Percentiles rank a stretch among this genome's conserved stretches.
Evolutionary conservation across 2,329 filamentous ascomycete species (phyloP).

Genomic region (Aspergillus candidus): DNA sequence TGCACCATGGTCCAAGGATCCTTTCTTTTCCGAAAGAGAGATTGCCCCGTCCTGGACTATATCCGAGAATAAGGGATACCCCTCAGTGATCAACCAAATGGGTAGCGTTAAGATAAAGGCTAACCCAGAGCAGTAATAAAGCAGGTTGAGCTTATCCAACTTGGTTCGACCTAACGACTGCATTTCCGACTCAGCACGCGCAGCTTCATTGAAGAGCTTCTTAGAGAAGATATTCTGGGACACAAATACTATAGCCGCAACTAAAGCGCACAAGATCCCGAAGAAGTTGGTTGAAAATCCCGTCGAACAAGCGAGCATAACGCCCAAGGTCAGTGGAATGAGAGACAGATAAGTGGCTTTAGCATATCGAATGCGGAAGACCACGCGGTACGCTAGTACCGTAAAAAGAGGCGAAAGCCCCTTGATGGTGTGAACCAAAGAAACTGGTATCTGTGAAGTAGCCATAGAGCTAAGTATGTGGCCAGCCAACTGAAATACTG

Average conservation of each 20-base stretch:
- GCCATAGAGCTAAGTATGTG: constrained; percentile 92
- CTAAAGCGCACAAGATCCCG: constrained; percentile 81
- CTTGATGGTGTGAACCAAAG: constrained; percentile 96
- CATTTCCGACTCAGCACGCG: constrained; percentile 71
- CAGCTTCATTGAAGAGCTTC: constrained; percentile 91
- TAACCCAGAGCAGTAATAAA: constrained; percentile 94
- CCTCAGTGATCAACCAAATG: constrained; percentile 91
- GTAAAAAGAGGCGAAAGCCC: constrained; percentile 93
- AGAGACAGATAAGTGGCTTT: constrained; percentile 80
- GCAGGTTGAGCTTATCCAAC: constrained; percentile 90
- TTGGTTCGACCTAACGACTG: constrained; percentile 61
- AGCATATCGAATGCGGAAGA: constrained; percentile 86
- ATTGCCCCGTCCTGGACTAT: constrained; percentile 77
- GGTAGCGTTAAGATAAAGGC: constrained; percentile 83
- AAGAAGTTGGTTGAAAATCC: constrained; percentile 83
- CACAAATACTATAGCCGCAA: constrained; percentile 90
- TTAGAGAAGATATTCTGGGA: constrained; percentile 99
- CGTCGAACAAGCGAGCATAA: constrained; percentile 91
- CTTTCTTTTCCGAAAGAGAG: constrained; percentile 68
- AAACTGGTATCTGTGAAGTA: constrained; percentile 91
- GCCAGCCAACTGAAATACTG: constrained; percentile 85
- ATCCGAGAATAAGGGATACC: constrained; percentile 68
- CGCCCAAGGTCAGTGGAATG: constrained; percentile 86
- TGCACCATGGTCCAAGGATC: constrained; percentile 58
- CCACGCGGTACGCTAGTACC: constrained; percentile 81